phyloP scores from a whole-genome alignment of 768 basidiomycete genomes.

The Boletus patriciae region DNA sequence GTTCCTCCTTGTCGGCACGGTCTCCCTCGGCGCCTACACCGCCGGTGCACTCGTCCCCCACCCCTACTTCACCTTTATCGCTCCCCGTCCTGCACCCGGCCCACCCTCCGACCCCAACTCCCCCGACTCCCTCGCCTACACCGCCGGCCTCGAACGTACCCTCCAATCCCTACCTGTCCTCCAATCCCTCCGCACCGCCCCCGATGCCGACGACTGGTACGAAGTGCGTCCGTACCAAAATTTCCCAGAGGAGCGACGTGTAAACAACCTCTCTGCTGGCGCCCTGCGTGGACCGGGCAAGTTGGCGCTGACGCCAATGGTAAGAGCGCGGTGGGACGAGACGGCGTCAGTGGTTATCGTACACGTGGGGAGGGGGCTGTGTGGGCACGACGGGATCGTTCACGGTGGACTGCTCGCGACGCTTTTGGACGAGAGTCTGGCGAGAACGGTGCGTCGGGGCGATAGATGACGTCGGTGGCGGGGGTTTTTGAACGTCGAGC shows the following conservation, averaged over 20 bases:
- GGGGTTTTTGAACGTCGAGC: conserved; percentile 5
- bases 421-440: conserved; percentile 81
- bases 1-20: conserved; percentile 21
- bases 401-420: conserved; percentile 94
- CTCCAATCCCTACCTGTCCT: conserved; percentile 69
- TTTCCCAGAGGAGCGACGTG: conserved; percentile 69
- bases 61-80: conserved; percentile 60
- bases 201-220: conserved; percentile 65
- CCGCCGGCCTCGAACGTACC: conserved; percentile 59
- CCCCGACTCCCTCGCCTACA: conserved; percentile 56
- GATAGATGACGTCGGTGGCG: neutral
- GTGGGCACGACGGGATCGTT: conserved; percentile 92
- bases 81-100: conserved; percentile 74
- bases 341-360: conserved; percentile 67
- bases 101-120: conserved; percentile 56
- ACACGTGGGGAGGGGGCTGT: conserved; percentile 84
- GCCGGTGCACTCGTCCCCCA: conserved; percentile 73
- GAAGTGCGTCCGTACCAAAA: conserved; percentile 72
- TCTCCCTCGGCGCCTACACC: conserved; percentile 39
- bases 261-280: conserved; percentile 83
- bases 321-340: conserved; percentile 74
- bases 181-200: conserved; percentile 44
- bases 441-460: conserved; percentile 61
- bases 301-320: conserved; percentile 76
- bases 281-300: conserved; percentile 85